These are phyloP conservation scores for Oryza meridionalis DNA, from an alignment of 176 grass and related monocot species.

Conservation along the genomic window DNA sequence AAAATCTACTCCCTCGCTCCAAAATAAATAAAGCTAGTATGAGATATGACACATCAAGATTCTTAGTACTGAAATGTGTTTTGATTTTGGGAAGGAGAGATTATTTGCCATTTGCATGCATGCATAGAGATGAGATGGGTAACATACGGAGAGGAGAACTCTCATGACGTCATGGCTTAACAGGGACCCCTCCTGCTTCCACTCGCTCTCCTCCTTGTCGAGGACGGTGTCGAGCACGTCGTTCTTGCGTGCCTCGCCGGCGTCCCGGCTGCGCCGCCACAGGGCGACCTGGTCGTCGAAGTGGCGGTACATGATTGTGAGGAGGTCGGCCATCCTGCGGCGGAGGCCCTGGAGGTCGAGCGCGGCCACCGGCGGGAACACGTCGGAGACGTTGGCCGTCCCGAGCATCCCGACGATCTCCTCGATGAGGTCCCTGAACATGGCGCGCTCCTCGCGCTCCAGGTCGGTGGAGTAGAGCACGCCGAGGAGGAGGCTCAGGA, in stretches of 20 bases:
- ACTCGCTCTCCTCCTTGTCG: background rate
- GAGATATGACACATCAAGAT: too few relatives aligned
- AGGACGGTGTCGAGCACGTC: slow-evolving; percentile 46
- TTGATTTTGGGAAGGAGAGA: too few relatives aligned
- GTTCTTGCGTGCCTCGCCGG: background rate
- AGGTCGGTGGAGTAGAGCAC: slow-evolving; percentile 42
- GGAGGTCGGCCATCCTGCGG: background rate
- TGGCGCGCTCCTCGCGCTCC: slow-evolving; percentile 1
- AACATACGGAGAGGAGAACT: slow-evolving; percentile 34
- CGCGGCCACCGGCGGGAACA: slow-evolving; percentile 39
- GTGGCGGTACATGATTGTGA: slow-evolving; percentile 21
- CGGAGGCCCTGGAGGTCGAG: slow-evolving; percentile 47
- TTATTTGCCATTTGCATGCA: too few relatives aligned
- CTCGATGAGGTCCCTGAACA: slow-evolving; percentile 29
- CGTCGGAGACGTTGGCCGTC: slow-evolving; percentile 49
- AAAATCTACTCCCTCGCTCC: too few relatives aligned
- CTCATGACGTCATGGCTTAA: slow-evolving; percentile 1
- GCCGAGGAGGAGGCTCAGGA: slow-evolving; percentile 33
- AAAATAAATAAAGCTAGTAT: too few relatives aligned
- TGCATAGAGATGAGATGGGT: too few relatives aligned
- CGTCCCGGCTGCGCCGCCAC: background rate
- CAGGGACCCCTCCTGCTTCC: background rate
- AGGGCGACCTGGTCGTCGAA: slow-evolving; percentile 47
- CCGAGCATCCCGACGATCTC: slow-evolving; percentile 19
- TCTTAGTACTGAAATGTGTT: too few relatives aligned